Conservation (phyloP, 805 yeast genomes). For the Zygotorulaspora chibaensis region DNA sequence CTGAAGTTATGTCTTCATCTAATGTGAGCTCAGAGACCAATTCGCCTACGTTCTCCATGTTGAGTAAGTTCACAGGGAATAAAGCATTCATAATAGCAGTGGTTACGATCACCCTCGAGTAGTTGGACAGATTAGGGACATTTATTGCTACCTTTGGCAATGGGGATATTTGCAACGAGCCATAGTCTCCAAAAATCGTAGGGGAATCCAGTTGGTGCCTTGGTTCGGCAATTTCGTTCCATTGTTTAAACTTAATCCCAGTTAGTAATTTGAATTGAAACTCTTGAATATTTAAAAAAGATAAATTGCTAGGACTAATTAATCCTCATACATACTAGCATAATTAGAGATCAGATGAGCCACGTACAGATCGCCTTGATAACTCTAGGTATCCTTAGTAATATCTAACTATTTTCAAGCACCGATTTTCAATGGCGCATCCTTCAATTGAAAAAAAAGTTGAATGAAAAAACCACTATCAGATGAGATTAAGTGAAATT, state of each 20-base stretch:
- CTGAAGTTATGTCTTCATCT: not conserved
- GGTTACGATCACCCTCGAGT: constrained; percentile 19
- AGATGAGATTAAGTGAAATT: not conserved
- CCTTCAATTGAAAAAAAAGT: not conserved
- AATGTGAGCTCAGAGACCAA: constrained; percentile 12
- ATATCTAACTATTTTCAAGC: no score
- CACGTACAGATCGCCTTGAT: no score
- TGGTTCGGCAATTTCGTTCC: constrained; percentile 44
- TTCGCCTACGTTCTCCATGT: constrained; percentile 15
- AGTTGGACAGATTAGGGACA: constrained; percentile 13
- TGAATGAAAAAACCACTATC: not conserved
- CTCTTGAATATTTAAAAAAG: not conserved
- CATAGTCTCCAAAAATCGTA: constrained; percentile 18
- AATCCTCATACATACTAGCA: constrained; percentile 7
- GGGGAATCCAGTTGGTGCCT: constrained; percentile 44
- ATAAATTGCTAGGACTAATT: not conserved
- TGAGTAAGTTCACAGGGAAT: constrained; percentile 22
- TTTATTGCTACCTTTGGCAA: constrained; percentile 34
- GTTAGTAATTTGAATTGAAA: constrained; percentile 2
- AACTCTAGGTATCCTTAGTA: no score
- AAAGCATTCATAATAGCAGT: constrained; percentile 29
- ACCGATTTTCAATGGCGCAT: not conserved
- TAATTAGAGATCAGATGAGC: not conserved
- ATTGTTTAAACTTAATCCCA: constrained; percentile 44
- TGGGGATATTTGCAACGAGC: constrained; percentile 23